These are phyloP conservation scores for Ensete glaucum DNA, from an alignment of 176 grass and related monocot species.

Conservation along the genomic window DNA sequence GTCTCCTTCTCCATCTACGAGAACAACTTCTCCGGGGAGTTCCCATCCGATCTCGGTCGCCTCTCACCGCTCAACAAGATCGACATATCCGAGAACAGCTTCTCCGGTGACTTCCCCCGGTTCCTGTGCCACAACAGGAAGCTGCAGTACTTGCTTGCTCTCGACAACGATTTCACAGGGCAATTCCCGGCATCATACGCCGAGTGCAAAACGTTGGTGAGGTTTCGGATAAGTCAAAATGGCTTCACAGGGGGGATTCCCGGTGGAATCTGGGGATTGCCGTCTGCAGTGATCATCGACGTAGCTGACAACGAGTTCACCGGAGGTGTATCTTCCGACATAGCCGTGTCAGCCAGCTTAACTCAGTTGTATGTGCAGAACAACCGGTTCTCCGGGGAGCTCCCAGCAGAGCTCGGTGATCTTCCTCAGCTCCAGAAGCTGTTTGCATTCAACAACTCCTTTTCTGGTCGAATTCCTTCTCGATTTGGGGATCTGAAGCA, in stretches of 20 bases:
- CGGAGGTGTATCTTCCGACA: constrained; percentile 62
- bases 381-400: constrained; percentile 50
- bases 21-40: constrained; percentile 72
- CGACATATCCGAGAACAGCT: constrained; percentile 92
- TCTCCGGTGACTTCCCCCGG: constrained; percentile 75
- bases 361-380: constrained; percentile 88
- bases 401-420: constrained; percentile 59
- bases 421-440: constrained; percentile 62
- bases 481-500: constrained; percentile 60
- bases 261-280: constrained; percentile 57
- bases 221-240: constrained; percentile 90
- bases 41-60: constrained; percentile 55
- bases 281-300: constrained; percentile 85
- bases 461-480: constrained; percentile 54
- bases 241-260: constrained; percentile 49
- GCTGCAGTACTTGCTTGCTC: constrained; percentile 65
- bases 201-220: constrained; percentile 75
- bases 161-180: constrained; percentile 83
- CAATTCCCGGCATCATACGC: constrained; percentile 63
- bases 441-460: constrained; percentile 59
- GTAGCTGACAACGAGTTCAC: constrained; percentile 61
- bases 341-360: constrained; percentile 50
- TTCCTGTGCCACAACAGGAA: constrained; percentile 74
- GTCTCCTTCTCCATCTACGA: constrained; percentile 82
- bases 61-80: constrained; percentile 69